Conservation (phyloP, 768 basidiomycete genomes). For the Cystofilobasidium bisporidii region DNA sequence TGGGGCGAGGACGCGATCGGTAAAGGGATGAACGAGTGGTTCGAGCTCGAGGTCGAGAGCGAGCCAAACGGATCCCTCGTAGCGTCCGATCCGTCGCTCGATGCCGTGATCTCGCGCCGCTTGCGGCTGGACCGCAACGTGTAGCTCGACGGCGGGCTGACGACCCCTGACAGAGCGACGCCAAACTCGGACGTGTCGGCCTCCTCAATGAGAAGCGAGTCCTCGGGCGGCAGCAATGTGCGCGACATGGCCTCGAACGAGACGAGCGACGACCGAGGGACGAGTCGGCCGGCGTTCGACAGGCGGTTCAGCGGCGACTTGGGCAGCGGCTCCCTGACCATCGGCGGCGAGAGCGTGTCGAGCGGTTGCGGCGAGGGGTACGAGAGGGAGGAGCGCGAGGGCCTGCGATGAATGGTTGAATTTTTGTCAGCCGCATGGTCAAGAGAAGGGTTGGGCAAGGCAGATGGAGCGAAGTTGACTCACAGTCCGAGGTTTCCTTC, state of each 20-base stretch:
- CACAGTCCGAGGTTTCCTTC: neutral
- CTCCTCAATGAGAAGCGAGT: neutral
- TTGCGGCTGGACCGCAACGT: neutral
- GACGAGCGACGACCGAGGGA: constrained; percentile 1
- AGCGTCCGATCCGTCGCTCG: neutral
- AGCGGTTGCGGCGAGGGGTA: neutral
- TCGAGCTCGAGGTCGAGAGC: too few species aligned
- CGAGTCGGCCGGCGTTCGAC: neutral
- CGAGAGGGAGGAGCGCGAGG: neutral
- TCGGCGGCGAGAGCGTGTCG: neutral
- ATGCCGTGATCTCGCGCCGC: neutral
- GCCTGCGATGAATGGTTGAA: neutral
- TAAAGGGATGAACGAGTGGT: neutral
- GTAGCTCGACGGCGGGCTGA: neutral
- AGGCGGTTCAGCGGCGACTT: neutral
- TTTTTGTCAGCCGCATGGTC: neutral
- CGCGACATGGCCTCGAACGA: constrained; percentile 10
- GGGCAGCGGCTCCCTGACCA: neutral
- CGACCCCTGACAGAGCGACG: neutral
- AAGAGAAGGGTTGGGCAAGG: too few species aligned
- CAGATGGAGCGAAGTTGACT: neutral
- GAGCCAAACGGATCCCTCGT: too few species aligned
- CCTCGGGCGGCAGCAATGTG: neutral
- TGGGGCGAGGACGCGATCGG: neutral
- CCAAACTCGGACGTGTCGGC: neutral